phyloP scores from a whole-genome alignment of 2,329 filamentous ascomycete species.

The Penicillium sp. region DNA sequence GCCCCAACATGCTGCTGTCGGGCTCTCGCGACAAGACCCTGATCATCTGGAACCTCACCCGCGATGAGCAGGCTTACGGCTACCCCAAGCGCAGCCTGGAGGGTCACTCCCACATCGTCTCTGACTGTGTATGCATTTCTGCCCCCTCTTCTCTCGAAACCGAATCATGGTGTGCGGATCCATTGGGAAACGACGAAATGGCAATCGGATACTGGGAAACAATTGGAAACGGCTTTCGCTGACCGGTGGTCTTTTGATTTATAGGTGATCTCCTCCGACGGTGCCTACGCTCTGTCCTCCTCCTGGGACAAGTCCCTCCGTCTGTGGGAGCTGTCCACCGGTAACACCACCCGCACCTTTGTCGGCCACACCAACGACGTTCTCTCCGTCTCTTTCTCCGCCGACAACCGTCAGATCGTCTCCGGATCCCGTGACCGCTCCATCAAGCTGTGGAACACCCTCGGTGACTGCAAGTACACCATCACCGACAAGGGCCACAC shows the following conservation, averaged over 20 bases:
- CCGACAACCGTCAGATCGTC: constrained; percentile 99
- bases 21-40: constrained; percentile 96
- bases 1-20: constrained; percentile 99
- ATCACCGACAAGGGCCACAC: constrained; percentile 99
- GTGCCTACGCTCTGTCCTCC: constrained; percentile 96
- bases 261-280: constrained; percentile 98
- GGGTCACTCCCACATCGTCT: constrained; percentile 99
- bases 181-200: constrained; percentile 5
- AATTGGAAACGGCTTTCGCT: constrained; percentile 25
- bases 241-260: constrained; percentile 26
- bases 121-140: constrained; percentile 85
- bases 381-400: constrained; percentile 99
- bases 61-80: constrained; percentile 96
- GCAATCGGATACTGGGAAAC: background rate
- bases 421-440: constrained; percentile 96
- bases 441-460: constrained; percentile 99
- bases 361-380: constrained; percentile 99
- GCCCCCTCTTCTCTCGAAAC: constrained; percentile 5
- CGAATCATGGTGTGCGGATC: constrained; percentile 4
- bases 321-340: constrained; percentile 97
- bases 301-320: constrained; percentile 99
- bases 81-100: constrained; percentile 99
- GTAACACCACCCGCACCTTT: constrained; percentile 95
- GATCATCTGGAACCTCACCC: constrained; percentile 99
- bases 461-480: constrained; percentile 99